Conservation (phyloP, 495 filamentous ascomycete species). For the Cairneyella variabilis region DNA sequence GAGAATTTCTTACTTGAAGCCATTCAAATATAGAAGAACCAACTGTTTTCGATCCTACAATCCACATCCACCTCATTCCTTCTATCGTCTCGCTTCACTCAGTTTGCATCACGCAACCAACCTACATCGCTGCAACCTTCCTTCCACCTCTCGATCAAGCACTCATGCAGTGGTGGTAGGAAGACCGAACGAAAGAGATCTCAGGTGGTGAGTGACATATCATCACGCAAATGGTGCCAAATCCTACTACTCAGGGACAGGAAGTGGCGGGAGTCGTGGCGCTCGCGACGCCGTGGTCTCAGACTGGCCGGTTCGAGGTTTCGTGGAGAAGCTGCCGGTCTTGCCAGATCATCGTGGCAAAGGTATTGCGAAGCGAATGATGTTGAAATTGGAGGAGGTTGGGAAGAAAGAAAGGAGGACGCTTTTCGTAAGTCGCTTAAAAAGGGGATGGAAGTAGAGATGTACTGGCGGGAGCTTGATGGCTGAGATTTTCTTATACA, state of each 20-base stretch:
- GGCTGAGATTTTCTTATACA: slow-evolving; percentile 18
- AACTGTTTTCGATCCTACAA: slow-evolving; percentile 9
- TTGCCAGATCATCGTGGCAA: slow-evolving; percentile 9
- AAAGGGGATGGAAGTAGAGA: neutral
- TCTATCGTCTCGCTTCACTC: slow-evolving; percentile 13
- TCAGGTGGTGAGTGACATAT: slow-evolving; percentile 1
- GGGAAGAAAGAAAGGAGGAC: slow-evolving; percentile 11
- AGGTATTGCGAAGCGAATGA: slow-evolving; percentile 18
- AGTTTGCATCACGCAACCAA: slow-evolving; percentile 14
- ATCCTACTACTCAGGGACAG: neutral
- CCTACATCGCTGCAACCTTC: slow-evolving; percentile 18
- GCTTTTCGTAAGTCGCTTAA: slow-evolving; percentile 14
- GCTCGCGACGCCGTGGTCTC: slow-evolving; percentile 8
- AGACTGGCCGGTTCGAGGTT: slow-evolving; percentile 12
- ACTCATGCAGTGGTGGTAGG: slow-evolving; percentile 15
- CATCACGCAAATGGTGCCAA: slow-evolving; percentile 9
- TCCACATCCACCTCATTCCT: slow-evolving; percentile 14
- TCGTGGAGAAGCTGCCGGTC: slow-evolving; percentile 25
- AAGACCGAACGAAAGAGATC: slow-evolving; percentile 10
- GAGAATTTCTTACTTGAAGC: no score
- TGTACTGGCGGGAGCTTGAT: slow-evolving; percentile 15
- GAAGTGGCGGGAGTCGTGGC: slow-evolving; percentile 18
- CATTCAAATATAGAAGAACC: slow-evolving; percentile 5
- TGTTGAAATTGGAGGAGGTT: slow-evolving; percentile 18
- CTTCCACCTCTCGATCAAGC: slow-evolving; percentile 11